Evolutionary conservation across 2,329 filamentous ascomycete species (phyloP).

Genomic region (Emergomyces pasteurianus): DNA sequence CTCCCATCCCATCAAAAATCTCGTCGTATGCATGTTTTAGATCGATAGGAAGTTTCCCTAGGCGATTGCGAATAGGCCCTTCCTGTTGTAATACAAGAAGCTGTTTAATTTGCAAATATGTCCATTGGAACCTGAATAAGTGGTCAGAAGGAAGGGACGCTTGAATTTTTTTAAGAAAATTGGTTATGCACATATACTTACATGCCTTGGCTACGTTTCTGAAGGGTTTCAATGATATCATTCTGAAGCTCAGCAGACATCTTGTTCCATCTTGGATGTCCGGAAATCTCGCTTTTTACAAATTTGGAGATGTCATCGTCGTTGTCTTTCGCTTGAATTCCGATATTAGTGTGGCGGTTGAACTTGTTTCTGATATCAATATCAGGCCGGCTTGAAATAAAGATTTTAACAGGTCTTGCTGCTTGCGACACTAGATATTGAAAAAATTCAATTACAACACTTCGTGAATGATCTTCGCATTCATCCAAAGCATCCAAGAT

Average conservation of each 20-base stretch:
- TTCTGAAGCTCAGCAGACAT: not conserved
- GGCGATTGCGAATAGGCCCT: not conserved
- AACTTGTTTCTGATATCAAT: slow-evolving; percentile 17
- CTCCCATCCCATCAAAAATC: not conserved
- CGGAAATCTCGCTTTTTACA: not conserved
- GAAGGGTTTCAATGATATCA: not conserved
- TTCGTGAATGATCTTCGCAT: slow-evolving; percentile 17
- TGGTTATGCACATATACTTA: not conserved
- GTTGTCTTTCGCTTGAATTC: not conserved
- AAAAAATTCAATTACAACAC: slow-evolving; percentile 17
- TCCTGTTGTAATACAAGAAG: not conserved
- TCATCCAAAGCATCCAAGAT: slow-evolving; percentile 29
- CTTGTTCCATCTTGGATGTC: not conserved
- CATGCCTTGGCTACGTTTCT: not conserved
- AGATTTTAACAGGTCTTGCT: slow-evolving; percentile 20
- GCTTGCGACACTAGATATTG: slow-evolving; percentile 14
- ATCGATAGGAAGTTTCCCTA: not conserved
- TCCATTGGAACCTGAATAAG: not conserved
- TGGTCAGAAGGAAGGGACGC: not conserved
- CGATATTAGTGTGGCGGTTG: slow-evolving; percentile 12
- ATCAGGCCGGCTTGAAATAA: slow-evolving; percentile 24
- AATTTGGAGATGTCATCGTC: not conserved
- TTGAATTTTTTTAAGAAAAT: not conserved
- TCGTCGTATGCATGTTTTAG: not conserved
- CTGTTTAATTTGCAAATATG: not conserved